A percentile compares a stretch with the other conserved stretches of the same genome.
Evolutionary conservation across 805 yeast species (phyloP).

Genomic region (Kodamaea hsintzibuensis): DNA sequence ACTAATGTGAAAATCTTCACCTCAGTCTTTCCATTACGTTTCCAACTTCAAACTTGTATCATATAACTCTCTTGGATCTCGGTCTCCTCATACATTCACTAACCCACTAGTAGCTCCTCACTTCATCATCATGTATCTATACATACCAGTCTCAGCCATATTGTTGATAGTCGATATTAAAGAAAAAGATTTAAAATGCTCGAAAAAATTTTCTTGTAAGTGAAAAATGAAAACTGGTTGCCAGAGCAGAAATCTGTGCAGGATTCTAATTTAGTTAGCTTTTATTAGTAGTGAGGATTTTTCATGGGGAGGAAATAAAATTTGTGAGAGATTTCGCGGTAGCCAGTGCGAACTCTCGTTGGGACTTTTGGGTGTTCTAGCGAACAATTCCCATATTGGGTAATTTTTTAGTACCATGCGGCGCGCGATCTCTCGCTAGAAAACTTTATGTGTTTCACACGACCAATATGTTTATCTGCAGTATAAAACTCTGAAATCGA

Average conservation of each 20-base stretch:
- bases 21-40: too few species aligned
- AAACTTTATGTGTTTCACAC: background rate
- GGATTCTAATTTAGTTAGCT: background rate
- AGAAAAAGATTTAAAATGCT: slow-evolving; percentile 10
- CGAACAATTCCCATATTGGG: background rate
- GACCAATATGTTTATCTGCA: background rate
- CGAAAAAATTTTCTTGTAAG: slow-evolving; percentile 14
- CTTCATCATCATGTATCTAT: slow-evolving; percentile 6
- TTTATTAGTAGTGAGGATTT: background rate
- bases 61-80: background rate
- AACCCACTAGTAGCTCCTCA: background rate
- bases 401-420: background rate
- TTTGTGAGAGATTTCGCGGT: background rate
- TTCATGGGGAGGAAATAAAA: background rate
- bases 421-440: background rate
- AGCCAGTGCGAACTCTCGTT: background rate
- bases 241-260: background rate
- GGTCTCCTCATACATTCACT: background rate
- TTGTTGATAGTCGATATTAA: slow-evolving; percentile 17
- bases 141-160: slow-evolving; percentile 42
- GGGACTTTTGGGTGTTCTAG: background rate
- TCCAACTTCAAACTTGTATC: background rate
- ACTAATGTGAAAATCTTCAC: background rate
- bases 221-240: slow-evolving; percentile 5
- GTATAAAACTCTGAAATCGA: background rate